Conservation (phyloP, 139 green algal species). For the Penium margaritaceum region DNA sequence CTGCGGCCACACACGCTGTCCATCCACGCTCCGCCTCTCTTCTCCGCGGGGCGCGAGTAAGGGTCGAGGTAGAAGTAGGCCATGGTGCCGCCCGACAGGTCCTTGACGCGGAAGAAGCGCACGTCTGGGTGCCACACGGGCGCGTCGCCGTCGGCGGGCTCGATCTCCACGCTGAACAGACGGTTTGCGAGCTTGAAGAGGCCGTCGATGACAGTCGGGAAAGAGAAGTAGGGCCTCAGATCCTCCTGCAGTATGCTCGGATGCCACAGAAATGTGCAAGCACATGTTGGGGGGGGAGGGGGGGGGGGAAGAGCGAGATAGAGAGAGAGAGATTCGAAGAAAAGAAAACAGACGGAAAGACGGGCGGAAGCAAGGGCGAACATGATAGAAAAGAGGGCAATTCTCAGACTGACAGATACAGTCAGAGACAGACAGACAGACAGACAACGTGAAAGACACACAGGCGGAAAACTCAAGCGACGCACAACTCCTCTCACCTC, state of each 20-base stretch:
- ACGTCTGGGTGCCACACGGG: constrained; percentile 80
- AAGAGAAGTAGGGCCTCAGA: constrained; percentile 81
- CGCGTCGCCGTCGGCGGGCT: constrained; percentile 71
- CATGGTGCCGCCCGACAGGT: constrained; percentile 53
- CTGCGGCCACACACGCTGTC: constrained; percentile 70
- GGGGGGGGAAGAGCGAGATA: no score
- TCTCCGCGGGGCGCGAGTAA: constrained; percentile 85
- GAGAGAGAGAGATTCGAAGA: no score
- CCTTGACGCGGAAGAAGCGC: constrained; percentile 74
- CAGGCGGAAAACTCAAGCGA: no score
- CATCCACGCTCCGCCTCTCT: constrained; percentile 93
- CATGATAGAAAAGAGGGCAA: no score
- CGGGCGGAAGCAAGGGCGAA: no score
- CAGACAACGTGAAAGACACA: no score
- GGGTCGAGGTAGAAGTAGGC: constrained; percentile 94
- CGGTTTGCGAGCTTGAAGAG: constrained; percentile 76
- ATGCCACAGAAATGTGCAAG: no score
- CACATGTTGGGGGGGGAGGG: no score
- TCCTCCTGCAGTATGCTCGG: constrained; percentile 67
- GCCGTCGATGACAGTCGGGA: constrained; percentile 69
- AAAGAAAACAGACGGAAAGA: no score
- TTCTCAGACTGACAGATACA: no score
- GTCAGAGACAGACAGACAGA: no score
- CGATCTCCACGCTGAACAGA: constrained; percentile 80
- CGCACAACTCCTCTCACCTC: no score